Conservation (phyloP, 345 rosid species). For the Eucalyptus pauciflora region DNA sequence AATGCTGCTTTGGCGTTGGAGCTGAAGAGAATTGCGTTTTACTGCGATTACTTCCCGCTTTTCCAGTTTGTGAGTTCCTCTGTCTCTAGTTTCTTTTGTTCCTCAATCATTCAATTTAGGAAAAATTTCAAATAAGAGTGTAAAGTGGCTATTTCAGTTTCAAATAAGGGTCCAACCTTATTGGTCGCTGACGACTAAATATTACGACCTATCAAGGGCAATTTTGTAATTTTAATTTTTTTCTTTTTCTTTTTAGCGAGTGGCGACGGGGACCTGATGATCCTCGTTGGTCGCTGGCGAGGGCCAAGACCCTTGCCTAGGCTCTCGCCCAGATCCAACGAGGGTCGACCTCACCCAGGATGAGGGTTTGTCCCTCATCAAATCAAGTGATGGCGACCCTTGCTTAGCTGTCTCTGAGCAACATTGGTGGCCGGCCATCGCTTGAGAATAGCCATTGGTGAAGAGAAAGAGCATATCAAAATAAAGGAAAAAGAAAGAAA, state of each 20-base stretch:
- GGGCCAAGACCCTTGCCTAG: too few species aligned
- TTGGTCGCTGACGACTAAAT: rapidly evolving
- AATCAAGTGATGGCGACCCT: rapidly evolving
- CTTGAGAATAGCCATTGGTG: rapidly evolving
- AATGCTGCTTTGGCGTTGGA: constrained; percentile 42
- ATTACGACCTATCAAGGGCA: rapidly evolving
- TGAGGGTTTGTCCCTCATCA: rapidly evolving
- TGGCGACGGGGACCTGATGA: rapidly evolving
- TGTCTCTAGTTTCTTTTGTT: neutral
- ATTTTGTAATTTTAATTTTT: too few species aligned
- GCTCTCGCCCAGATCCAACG: rapidly evolving
- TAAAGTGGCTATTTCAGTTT: rapidly evolving
- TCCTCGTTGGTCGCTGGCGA: rapidly evolving
- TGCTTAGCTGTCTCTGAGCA: rapidly evolving
- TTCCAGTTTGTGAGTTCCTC: constrained; percentile 38
- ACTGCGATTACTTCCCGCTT: constrained; percentile 30
- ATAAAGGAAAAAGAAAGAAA: too few species aligned
- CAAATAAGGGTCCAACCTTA: rapidly evolving
- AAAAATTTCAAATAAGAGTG: rapidly evolving
- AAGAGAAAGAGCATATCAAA: rapidly evolving
- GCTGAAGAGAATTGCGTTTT: constrained; percentile 29
- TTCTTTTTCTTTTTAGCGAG: rapidly evolving
- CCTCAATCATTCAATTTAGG: neutral
- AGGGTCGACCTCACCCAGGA: rapidly evolving
- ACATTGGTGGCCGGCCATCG: rapidly evolving